Base-by-base conservation (phyloP, 1,139 yeast genomes). In the Saccharomyces hybrid region DNA sequence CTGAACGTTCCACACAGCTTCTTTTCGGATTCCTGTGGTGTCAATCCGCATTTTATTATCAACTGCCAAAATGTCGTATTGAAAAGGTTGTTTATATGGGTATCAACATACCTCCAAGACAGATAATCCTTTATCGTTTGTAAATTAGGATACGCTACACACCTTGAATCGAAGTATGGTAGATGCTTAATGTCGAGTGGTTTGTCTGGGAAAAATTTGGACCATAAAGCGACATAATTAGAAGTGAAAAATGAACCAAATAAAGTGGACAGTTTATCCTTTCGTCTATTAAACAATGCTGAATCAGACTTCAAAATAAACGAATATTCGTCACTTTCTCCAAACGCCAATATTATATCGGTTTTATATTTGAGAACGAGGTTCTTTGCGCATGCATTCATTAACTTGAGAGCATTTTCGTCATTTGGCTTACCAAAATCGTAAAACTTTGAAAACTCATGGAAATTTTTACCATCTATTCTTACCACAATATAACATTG, bases 51-150 rank as follows among this genome's bases (percentile, higher is more conserved):
- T 58, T 78, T 75, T 31, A 75, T 69, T 0, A 93, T 95, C 63
- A 95, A 75, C 6, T 83, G 77, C 99, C 99, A 93, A 67, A 93
- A 95, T 0, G 90, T 76, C 0, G 99, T 95, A 66, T 93, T 93
- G 75, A 91, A 95, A 58, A 95, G 73, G 68, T 93, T 93, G 68
- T 93, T 93, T 55, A 93, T 93, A 71, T 93, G 99, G 55, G 99
- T 93, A 68, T 93, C 99, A 0, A 86, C 99, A 68, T 89, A 98
- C 62, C 99, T 77, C 99, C 99, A 95, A 54, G 87, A 75, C 59
- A 95, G 80, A 67, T 95, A 95, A 68, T 93, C 98, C 53, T 88
- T 75, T 1, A 91, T 76, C 1, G 77, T 74, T 8, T 73, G 65
- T 28, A 74, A 62, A 55, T 79, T 81, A 0, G 99, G 99, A 64